Percentiles rank a stretch among this genome's conserved stretches.
These are phyloP conservation scores for Phlebiopsis gigantea DNA, from an alignment of 768 basidiomycete genomes.

Conservation along the genomic window DNA sequence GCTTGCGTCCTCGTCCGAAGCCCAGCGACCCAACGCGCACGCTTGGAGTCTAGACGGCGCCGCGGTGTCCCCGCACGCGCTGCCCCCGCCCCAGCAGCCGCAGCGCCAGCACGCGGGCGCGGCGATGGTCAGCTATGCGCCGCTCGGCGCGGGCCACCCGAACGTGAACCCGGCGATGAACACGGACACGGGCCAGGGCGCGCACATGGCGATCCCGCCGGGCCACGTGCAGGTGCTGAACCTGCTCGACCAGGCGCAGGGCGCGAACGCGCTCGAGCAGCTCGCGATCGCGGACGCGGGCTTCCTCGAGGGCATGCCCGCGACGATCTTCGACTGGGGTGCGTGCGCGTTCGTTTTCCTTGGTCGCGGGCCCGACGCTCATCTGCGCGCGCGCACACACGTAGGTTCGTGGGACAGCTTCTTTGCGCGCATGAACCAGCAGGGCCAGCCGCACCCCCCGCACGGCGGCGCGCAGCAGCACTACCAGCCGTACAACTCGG, in stretches of 20 bases:
- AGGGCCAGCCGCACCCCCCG: neutral
- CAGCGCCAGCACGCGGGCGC: neutral
- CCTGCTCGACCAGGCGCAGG: constrained; percentile 22
- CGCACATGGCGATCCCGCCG: constrained; percentile 26
- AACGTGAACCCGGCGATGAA: constrained; percentile 82
- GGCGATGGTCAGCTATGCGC: constrained; percentile 49
- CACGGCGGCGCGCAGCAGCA: neutral
- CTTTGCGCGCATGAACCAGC: constrained; percentile 52
- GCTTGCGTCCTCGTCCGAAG: neutral
- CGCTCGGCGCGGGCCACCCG: constrained; percentile 33
- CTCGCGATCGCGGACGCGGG: constrained; percentile 62
- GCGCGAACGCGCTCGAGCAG: constrained; percentile 43
- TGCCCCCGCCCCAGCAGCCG: neutral
- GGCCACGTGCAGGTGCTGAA: constrained; percentile 75
- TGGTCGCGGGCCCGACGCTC: constrained; percentile 1
- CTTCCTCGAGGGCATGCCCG: constrained; percentile 75
- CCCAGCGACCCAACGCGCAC: neutral
- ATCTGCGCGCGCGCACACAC: constrained; percentile 3
- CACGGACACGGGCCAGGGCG: constrained; percentile 14
- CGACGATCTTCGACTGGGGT: constrained; percentile 88
- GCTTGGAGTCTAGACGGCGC: neutral
- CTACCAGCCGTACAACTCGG: constrained; percentile 2
- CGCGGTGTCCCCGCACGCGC: neutral
- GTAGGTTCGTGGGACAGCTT: constrained; percentile 81
- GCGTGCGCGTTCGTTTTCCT: constrained; percentile 18